Evolutionary conservation across 2,329 filamentous ascomycete genomes (phyloP).

Genomic region (Leptographium lundbergii): DNA sequence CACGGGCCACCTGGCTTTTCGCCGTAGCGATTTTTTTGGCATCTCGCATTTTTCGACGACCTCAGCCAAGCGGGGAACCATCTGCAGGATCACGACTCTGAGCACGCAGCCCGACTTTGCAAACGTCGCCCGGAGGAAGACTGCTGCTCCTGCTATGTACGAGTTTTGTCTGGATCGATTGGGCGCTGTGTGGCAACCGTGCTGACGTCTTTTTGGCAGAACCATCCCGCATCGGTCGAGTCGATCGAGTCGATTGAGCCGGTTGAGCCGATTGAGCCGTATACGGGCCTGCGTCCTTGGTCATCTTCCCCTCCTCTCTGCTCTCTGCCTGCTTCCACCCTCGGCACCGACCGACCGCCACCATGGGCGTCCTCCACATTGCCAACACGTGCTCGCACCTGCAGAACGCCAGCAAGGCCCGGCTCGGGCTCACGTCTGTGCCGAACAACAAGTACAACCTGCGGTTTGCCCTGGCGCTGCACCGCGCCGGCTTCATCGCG

Average conservation of each 20-base stretch:
- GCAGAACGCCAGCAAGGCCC: conserved; percentile 77
- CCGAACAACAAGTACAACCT: conserved; percentile 73
- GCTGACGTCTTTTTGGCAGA: not conserved
- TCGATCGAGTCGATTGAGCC: too few species aligned
- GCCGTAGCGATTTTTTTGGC: not conserved
- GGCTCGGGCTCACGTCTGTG: conserved; percentile 72
- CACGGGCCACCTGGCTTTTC: not conserved
- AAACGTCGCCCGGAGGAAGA: not conserved
- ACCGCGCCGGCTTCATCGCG: conserved; percentile 70
- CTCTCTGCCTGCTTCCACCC: not conserved
- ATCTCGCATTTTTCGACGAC: not conserved
- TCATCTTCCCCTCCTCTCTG: not conserved
- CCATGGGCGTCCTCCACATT: conserved; percentile 50
- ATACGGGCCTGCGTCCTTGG: too few species aligned
- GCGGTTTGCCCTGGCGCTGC: conserved; percentile 59
- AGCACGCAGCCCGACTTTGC: not conserved
- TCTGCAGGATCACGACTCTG: not conserved
- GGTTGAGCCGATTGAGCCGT: too few species aligned
- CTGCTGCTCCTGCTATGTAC: not conserved
- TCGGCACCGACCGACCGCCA: conserved; percentile 5
- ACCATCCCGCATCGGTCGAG: too few species aligned
- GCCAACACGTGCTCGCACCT: conserved; percentile 79
- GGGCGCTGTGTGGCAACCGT: not conserved
- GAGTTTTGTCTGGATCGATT: not conserved
- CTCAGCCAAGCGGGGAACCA: not conserved